Evolutionary conservation across 768 basidiomycete genomes (phyloP).

Genomic region (Boletus pseudo-olivaceus): DNA sequence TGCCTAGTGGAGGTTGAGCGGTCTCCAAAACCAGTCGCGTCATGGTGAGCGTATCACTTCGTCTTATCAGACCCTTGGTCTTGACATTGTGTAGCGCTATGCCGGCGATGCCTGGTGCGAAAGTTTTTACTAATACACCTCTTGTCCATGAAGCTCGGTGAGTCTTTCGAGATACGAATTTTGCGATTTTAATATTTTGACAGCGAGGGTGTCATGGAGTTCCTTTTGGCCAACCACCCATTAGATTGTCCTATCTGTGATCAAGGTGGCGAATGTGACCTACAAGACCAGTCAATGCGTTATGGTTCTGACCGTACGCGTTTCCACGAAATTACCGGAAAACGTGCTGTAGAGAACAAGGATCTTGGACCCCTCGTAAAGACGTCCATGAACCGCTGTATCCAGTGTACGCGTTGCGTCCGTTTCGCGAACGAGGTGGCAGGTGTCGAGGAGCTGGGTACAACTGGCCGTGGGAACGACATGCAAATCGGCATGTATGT

Average conservation of each 20-base stretch:
- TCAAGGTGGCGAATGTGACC: slow-evolving; percentile 97
- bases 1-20: slow-evolving; percentile 97
- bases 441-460: slow-evolving; percentile 95
- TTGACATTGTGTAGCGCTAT: slow-evolving; percentile 61
- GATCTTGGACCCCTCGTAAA: slow-evolving; percentile 97
- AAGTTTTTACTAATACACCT: slow-evolving; percentile 92
- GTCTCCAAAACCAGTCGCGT: slow-evolving; percentile 92
- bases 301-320: slow-evolving; percentile 97
- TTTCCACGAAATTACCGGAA: slow-evolving; percentile 97
- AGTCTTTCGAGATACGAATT: background rate
- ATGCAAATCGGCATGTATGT: slow-evolving; percentile 99
- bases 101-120: slow-evolving; percentile 94
- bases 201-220: slow-evolving; percentile 99
- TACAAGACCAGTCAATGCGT: slow-evolving; percentile 99
- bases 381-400: slow-evolving; percentile 98
- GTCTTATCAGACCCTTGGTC: background rate
- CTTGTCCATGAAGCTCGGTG: slow-evolving; percentile 85
- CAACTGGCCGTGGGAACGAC: slow-evolving; percentile 96
- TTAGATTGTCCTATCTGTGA: slow-evolving; percentile 99
- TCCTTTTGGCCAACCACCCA: slow-evolving; percentile 95
- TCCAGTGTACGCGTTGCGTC: slow-evolving; percentile 98
- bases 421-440: slow-evolving; percentile 99
- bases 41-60: slow-evolving; percentile 56
- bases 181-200: slow-evolving; percentile 8
- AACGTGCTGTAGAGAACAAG: slow-evolving; percentile 98